These are phyloP conservation scores for Racocetra persica DNA, from an alignment of 371 early-diverging fungal species.

Conservation along the genomic window DNA sequence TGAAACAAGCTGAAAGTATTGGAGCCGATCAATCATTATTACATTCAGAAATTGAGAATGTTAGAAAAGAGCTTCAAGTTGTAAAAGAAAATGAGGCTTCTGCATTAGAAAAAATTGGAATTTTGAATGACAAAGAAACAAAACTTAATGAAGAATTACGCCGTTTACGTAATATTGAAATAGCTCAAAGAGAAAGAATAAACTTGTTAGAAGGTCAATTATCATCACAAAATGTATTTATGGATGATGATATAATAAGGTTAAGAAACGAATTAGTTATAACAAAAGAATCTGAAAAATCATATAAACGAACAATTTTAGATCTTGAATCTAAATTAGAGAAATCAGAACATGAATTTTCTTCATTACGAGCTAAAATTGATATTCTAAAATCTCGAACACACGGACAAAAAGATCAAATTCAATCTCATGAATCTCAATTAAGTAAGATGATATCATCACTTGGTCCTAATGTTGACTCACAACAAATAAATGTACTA, in stretches of 20 bases:
- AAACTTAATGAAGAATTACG: conserved; percentile 21
- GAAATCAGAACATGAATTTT: not conserved
- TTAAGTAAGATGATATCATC: not conserved
- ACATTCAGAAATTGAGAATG: conserved; percentile 1
- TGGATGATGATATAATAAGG: conserved; percentile 7
- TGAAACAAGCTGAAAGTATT: not conserved
- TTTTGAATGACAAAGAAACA: not conserved
- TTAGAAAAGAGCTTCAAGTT: conserved; percentile 6
- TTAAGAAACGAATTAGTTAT: not conserved
- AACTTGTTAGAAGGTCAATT: not conserved
- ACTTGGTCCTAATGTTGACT: not conserved
- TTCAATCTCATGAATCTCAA: not conserved
- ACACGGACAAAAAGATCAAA: not conserved
- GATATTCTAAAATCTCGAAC: not conserved
- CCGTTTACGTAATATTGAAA: not conserved
- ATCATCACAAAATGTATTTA: not conserved
- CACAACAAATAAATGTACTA: not conserved
- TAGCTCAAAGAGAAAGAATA: conserved; percentile 17
- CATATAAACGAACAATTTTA: not conserved
- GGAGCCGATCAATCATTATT: not conserved
- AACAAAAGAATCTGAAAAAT: not conserved
- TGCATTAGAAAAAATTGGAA: not conserved
- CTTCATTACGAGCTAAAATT: not conserved
- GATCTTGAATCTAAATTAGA: conserved; percentile 6
- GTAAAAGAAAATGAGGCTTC: conserved; percentile 14